Evolutionary conservation across 2,329 filamentous ascomycete genomes (phyloP), one percentile per base, ranked within the genome.

Genomic region (Trichocomaceae sp.): DNA sequence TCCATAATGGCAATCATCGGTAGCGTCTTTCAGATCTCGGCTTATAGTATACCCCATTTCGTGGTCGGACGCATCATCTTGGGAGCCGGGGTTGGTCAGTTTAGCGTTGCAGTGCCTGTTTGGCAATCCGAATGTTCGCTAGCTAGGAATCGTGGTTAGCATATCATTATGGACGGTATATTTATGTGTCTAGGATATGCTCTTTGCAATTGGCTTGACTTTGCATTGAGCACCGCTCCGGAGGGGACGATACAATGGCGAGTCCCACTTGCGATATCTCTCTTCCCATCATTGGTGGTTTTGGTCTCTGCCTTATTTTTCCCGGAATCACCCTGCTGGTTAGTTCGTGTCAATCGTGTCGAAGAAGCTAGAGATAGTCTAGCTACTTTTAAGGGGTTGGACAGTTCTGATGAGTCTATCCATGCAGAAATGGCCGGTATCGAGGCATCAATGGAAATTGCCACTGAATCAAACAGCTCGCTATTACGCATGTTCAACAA

Each of bases 51-150:
- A 84, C 76, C 85, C 19, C 90, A 96, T 84, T 96, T 99, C 90
- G 79, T 82, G 61, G 66, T 87, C 7, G 89, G 89, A 15, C 85
- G 91, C 70, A 83, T 95, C 59, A 80, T 93, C 69, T 89, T 88
- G 55, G 90, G 90, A 74, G 75, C 95, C 8, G 88, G 89, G 37
- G 88, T 96, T 57, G 91, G 91, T 70, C 87, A 90, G 67, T 78
- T 93, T 46, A 95, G 90, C 0, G 92, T 90, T 49, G 95, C 96
- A 61, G 90, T 96, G 1, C 91, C 91, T 0, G 87, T 96, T 44
- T 96, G 95, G 68, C 90, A 96, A 69, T 92, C 90, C 45, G 91
- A 96, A 69, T 47, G 44, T n/a, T n/a, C 19, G 13, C 12, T 8
- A 9, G 22, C 44, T 9, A 20, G 29, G 13, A 19, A 47, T 17